These are phyloP conservation scores for Sphaerulina vaccinii DNA, from an alignment of 2,329 filamentous ascomycete genomes.

Conservation along the genomic window DNA sequence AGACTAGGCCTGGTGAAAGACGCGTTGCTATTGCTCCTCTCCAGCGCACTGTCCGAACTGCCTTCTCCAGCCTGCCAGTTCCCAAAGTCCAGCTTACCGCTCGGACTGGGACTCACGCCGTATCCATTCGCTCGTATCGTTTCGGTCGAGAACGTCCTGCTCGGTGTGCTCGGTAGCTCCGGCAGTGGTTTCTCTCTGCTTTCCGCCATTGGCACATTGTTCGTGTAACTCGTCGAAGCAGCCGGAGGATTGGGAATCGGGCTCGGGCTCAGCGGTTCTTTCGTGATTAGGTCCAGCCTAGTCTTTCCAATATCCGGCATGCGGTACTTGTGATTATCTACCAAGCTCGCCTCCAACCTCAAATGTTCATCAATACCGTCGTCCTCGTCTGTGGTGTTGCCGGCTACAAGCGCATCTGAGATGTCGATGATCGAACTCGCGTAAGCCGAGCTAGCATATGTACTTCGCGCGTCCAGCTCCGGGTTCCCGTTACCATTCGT, in stretches of 20 bases:
- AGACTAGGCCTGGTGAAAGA: conserved; percentile 62
- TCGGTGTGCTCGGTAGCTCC: conserved; percentile 23
- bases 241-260: conserved; percentile 21
- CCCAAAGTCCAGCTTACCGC: conserved; percentile 12
- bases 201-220: conserved; percentile 10
- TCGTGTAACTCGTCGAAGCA: neutral
- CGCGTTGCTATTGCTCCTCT: conserved; percentile 46
- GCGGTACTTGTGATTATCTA: conserved; percentile 71
- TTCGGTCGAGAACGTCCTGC: conserved; percentile 2
- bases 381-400: conserved; percentile 46
- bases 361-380: conserved; percentile 39
- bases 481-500: neutral
- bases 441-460: conserved; percentile 6
- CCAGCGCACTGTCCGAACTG: conserved; percentile 13
- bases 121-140: conserved; percentile 10
- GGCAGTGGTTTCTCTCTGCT: conserved; percentile 8
- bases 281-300: conserved; percentile 36
- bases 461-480: conserved; percentile 5
- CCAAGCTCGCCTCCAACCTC: conserved; percentile 47
- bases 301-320: conserved; percentile 69
- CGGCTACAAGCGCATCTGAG: conserved; percentile 54
- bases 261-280: conserved; percentile 34
- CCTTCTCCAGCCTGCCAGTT: conserved; percentile 17
- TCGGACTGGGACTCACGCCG: conserved; percentile 3
- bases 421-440: conserved; percentile 48